These are phyloP conservation scores for Mrakia frigida DNA, from an alignment of 768 basidiomycete species.

Conservation along the genomic window DNA sequence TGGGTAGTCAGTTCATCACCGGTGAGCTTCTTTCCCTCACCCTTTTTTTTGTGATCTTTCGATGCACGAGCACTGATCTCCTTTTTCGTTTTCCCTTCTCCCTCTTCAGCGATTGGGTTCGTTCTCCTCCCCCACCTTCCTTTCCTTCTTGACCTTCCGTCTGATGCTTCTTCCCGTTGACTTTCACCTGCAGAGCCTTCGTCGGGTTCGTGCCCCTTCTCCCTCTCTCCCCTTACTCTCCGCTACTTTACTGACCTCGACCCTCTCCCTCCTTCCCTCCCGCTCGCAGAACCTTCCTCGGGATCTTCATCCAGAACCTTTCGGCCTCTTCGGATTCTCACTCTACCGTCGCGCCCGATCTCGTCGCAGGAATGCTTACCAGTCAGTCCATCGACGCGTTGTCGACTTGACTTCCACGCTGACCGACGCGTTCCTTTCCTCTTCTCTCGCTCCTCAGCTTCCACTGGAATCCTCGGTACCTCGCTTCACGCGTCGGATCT, in stretches of 20 bases:
- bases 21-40: slow-evolving; percentile 46
- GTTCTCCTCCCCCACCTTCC: not conserved
- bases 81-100: slow-evolving; percentile 45
- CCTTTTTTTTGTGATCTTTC: slow-evolving; percentile 30
- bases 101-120: not conserved
- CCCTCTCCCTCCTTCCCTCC: slow-evolving; percentile 48
- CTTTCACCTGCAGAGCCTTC: not conserved
- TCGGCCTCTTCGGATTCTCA: slow-evolving; percentile 49
- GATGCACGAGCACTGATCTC: slow-evolving; percentile 24
- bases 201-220: not conserved
- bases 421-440: not conserved
- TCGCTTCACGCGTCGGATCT: slow-evolving; percentile 72
- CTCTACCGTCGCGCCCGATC: slow-evolving; percentile 48
- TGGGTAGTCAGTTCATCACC: slow-evolving; percentile 88
- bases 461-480: slow-evolving; percentile 74
- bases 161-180: not conserved
- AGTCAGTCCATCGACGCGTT: slow-evolving; percentile 31
- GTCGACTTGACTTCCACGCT: not conserved
- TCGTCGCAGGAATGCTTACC: slow-evolving; percentile 72
- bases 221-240: not conserved
- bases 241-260: slow-evolving; percentile 45
- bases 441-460: slow-evolving; percentile 41
- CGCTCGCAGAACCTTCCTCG: slow-evolving; percentile 59
- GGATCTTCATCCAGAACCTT: slow-evolving; percentile 70
- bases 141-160: too few species aligned